Evolutionary conservation across 106 monocot species (phyloP).

Genomic region (Cymbidium sinense): DNA sequence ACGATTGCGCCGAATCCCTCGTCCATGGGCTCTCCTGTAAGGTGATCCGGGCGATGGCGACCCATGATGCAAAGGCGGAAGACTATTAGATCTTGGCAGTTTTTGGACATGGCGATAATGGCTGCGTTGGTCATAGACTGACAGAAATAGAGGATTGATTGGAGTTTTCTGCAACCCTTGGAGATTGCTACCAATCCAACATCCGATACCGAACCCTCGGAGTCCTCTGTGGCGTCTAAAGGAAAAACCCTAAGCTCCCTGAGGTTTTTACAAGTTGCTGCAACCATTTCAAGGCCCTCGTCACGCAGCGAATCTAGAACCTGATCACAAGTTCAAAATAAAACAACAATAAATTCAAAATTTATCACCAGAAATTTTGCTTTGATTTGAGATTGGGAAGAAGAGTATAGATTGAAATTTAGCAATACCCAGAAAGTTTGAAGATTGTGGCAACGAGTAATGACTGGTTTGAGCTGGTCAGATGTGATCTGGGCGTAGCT

Average conservation of each 20-base stretch:
- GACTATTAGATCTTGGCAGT: constrained; percentile 60
- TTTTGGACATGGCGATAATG: constrained; percentile 65
- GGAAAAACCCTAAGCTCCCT: constrained; percentile 52
- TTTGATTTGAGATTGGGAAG: not conserved
- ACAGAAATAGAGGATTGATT: constrained; percentile 81
- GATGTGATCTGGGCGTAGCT: constrained; percentile 40
- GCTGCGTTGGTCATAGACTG: constrained; percentile 82
- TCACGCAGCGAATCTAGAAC: constrained; percentile 30
- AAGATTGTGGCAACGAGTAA: constrained; percentile 51
- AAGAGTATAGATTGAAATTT: not conserved
- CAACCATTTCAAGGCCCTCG: constrained; percentile 43
- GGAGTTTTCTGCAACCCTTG: constrained; percentile 71
- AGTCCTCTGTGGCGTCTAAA: constrained; percentile 29
- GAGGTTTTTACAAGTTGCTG: constrained; percentile 45
- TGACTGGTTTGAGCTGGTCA: constrained; percentile 45
- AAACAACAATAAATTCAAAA: not conserved
- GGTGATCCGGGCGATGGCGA: constrained; percentile 49
- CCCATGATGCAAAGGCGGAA: constrained; percentile 94
- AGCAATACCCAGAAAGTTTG: constrained; percentile 64
- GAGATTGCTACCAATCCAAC: constrained; percentile 64
- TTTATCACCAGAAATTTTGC: not conserved
- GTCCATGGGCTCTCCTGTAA: constrained; percentile 74
- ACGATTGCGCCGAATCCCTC: constrained; percentile 87
- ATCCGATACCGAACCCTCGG: constrained; percentile 58
- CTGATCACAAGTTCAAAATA: constrained; percentile 3